Evolutionary conservation across 805 yeast species (phyloP).

Genomic region (Candida gorgasii): DNA sequence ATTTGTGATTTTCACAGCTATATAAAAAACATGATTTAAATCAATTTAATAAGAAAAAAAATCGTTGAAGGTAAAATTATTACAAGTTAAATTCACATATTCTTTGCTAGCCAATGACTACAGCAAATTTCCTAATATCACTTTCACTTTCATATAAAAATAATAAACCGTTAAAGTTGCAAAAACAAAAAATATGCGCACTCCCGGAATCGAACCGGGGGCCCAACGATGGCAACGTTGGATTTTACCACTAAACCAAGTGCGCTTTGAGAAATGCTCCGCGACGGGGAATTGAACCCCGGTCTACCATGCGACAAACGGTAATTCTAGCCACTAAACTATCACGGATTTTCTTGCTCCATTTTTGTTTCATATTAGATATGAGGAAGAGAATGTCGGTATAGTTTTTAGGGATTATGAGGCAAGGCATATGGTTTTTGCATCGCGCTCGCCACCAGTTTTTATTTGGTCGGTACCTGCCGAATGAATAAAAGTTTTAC

Average conservation of each 20-base stretch:
- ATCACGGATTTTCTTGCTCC: slow-evolving; percentile 9
- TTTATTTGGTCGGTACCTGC: no score
- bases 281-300: slow-evolving; percentile 16
- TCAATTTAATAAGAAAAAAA: not conserved
- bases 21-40: not conserved
- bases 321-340: slow-evolving; percentile 15
- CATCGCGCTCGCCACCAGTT: no score
- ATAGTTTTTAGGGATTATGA: no score
- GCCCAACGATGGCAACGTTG: slow-evolving; percentile 10
- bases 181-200: slow-evolving; percentile 6
- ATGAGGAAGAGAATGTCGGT: no score
- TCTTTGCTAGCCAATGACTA: no score
- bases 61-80: no score
- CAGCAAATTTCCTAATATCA: no score
- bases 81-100: no score
- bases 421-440: no score
- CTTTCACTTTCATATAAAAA: no score
- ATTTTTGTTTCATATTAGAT: not conserved
- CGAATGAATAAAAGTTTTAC: no score
- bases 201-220: slow-evolving; percentile 10
- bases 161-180: no score
- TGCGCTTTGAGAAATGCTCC: slow-evolving; percentile 11
- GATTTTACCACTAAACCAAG: slow-evolving; percentile 9
- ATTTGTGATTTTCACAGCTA: not conserved
- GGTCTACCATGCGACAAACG: slow-evolving; percentile 15